Percentiles rank a stretch among this genome's conserved stretches.
These are phyloP conservation scores for Nicotiana noctiflora DNA, from an alignment of 257 asterid species.

Conservation along the genomic window DNA sequence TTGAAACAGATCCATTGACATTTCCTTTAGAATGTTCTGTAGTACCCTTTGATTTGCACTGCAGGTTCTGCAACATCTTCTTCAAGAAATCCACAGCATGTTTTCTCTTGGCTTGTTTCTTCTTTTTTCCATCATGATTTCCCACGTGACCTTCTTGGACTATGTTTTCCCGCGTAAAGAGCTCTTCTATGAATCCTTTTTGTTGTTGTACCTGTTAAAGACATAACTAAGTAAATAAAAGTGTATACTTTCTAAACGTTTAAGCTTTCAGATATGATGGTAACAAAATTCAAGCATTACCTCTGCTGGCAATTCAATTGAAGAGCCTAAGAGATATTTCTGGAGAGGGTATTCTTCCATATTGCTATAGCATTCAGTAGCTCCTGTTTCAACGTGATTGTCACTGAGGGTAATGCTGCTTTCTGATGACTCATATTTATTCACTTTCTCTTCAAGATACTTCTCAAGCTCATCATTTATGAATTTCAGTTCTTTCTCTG, in stretches of 20 bases:
- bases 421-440: slow-evolving; percentile 50
- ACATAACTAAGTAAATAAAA: not conserved
- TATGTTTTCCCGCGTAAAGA: slow-evolving; percentile 31
- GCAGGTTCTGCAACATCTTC: slow-evolving; percentile 52
- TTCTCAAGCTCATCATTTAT: slow-evolving; percentile 66
- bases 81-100: slow-evolving; percentile 41
- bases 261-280: not conserved
- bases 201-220: slow-evolving; percentile 25
- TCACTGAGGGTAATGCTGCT: slow-evolving; percentile 42
- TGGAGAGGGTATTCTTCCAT: slow-evolving; percentile 57
- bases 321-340: slow-evolving; percentile 53
- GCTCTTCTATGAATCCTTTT: slow-evolving; percentile 48
- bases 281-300: not conserved
- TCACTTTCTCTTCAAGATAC: slow-evolving; percentile 57
- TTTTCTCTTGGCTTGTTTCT: slow-evolving; percentile 27
- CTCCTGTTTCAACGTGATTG: slow-evolving; percentile 35
- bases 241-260: not conserved
- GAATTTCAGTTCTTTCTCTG: slow-evolving; percentile 47
- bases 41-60: slow-evolving; percentile 26
- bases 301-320: slow-evolving; percentile 36
- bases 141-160: slow-evolving; percentile 18
- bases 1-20: slow-evolving; percentile 29
- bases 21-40: slow-evolving; percentile 33
- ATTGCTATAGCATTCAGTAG: slow-evolving; percentile 28
- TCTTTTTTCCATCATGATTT: slow-evolving; percentile 21